Percentiles rank a stretch among this genome's conserved stretches.
phyloP scores from a whole-genome alignment of 176 grass and related monocot genomes.

The Zoysia pacifica region DNA sequence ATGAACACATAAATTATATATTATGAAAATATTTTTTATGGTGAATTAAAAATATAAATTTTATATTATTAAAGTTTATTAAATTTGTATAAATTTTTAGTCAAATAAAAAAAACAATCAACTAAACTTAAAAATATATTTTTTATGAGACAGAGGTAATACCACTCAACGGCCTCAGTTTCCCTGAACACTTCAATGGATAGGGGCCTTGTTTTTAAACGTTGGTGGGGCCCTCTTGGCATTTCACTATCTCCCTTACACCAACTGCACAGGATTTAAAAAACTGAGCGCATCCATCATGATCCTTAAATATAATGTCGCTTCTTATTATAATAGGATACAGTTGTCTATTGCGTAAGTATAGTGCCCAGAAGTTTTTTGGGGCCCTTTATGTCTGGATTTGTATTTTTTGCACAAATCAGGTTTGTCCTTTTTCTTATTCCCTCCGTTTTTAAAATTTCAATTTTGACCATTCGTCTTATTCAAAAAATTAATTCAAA shows the following conservation, averaged over 20 bases:
- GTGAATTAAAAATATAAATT: no score
- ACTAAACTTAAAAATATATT: no score
- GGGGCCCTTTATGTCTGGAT: not conserved
- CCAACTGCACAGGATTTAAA: conserved; percentile 26
- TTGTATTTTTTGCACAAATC: not conserved
- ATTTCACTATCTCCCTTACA: conserved; percentile 19
- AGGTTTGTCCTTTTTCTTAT: not conserved
- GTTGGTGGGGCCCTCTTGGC: not conserved
- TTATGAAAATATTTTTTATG: no score
- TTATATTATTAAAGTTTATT: no score
- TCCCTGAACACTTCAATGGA: not conserved
- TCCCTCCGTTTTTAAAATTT: no score
- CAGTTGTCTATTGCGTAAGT: not conserved
- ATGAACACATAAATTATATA: no score
- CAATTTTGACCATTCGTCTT: no score
- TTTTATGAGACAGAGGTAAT: no score
- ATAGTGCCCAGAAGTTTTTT: not conserved
- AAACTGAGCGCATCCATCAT: not conserved
- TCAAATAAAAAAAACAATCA: no score
- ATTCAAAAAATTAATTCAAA: no score
- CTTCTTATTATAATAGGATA: not conserved
- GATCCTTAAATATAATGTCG: not conserved
- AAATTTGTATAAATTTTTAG: no score
- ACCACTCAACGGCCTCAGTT: conserved; percentile 10
- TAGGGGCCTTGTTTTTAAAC: conserved; percentile 11